Conservation (phyloP, 139 green algal genomes). For the Chlamydomonas schloesseri region DNA sequence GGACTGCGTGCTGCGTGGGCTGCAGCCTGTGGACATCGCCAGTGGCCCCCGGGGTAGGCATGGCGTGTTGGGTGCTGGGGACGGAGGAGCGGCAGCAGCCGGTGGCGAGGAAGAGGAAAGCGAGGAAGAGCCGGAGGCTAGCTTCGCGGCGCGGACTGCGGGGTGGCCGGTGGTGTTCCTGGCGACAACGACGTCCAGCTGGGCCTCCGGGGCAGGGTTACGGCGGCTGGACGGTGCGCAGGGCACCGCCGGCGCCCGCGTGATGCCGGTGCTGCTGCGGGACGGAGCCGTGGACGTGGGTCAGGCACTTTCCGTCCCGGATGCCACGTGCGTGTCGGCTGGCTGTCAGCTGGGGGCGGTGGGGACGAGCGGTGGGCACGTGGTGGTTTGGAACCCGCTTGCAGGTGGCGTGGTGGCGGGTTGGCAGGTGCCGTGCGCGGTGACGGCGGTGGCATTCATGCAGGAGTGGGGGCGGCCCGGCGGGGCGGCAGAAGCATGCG, state of each 20-base stretch:
- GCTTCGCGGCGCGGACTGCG: background rate
- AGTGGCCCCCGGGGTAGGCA: too few species aligned
- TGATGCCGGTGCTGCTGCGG: slow-evolving; percentile 6
- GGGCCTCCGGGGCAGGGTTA: background rate
- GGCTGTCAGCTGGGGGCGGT: background rate
- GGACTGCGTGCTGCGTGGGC: slow-evolving; percentile 13
- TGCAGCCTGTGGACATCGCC: slow-evolving; percentile 7
- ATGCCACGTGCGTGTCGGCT: background rate
- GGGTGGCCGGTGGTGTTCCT: background rate
- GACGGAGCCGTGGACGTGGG: background rate
- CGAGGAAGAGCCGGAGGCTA: too few species aligned
- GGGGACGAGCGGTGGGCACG: background rate
- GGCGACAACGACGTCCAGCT: background rate
- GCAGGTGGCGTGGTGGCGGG: background rate
- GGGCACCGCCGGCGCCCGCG: background rate
- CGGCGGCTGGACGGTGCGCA: background rate
- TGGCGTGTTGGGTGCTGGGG: too few species aligned
- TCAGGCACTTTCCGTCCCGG: background rate
- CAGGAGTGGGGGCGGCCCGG: background rate
- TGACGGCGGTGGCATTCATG: background rate
- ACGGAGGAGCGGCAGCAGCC: too few species aligned
- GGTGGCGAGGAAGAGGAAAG: background rate
- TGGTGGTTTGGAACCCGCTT: slow-evolving; percentile 14
- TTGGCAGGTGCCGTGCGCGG: slow-evolving; percentile 6
- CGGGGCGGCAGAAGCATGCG: too few species aligned